These are phyloP conservation scores for Panicum hallii DNA, from an alignment of 202 grass and related monocot genomes.

Conservation along the genomic window DNA sequence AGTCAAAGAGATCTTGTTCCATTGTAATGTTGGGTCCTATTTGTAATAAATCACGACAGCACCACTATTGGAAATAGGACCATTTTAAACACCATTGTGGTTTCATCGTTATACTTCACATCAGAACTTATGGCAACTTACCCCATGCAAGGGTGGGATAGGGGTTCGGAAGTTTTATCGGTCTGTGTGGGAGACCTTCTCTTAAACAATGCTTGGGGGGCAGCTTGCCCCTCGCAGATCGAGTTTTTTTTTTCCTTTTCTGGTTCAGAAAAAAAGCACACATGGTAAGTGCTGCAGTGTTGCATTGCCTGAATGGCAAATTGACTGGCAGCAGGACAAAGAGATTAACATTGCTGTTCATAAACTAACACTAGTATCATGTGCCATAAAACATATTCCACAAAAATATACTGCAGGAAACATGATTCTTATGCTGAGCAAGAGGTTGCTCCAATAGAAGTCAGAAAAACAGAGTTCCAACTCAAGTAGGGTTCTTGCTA, in stretches of 20 bases:
- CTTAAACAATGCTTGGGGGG: too few relatives aligned
- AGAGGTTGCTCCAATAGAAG: background rate
- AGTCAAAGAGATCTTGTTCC: conserved; percentile 53
- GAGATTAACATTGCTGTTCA: background rate
- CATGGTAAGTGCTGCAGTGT: background rate
- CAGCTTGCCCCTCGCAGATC: too few relatives aligned
- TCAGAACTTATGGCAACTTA: background rate
- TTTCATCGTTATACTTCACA: conserved; percentile 33
- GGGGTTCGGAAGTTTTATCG: too few relatives aligned
- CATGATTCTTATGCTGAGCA: background rate
- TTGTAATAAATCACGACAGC: conserved; percentile 50
- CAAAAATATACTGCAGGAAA: background rate
- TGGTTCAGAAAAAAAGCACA: background rate
- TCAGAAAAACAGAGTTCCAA: background rate
- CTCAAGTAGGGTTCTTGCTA: background rate
- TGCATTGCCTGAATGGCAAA: conserved; percentile 1
- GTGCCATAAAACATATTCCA: background rate
- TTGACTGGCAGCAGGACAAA: conserved; percentile 12
- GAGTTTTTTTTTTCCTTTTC: background rate
- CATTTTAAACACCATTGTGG: conserved; percentile 1
- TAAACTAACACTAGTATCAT: background rate
- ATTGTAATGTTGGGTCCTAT: conserved; percentile 44
- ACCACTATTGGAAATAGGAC: conserved; percentile 25
- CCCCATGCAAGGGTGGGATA: too few relatives aligned
- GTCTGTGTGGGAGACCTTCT: too few relatives aligned